Base-by-base conservation (phyloP, 352 stramenopile species). In the Phytophthora capsici region DNA sequence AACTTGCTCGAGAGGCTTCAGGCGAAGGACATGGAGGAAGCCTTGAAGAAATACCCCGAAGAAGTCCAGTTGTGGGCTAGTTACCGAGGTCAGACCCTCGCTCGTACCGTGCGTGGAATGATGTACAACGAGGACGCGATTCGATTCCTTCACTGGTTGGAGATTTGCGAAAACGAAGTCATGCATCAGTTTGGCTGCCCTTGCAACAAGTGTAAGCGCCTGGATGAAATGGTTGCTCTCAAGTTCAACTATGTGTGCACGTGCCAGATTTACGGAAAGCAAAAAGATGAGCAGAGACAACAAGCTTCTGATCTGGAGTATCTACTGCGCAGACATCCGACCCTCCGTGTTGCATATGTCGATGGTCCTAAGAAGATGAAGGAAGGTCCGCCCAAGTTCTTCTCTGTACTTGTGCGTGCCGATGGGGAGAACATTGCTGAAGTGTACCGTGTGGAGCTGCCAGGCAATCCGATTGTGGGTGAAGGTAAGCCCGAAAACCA, bases 171-270 rank as follows among this genome's bases (percentile, higher is more conserved):
- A 48, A 94, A 96, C 61, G 86, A 96, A 53, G 71, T 80, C 20
- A 96, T 94, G 88, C 88, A 96, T 56, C 83, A 94, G 40, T 49
- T 49, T 41, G 77, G 73, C 8, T 96, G 88, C 30, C 67, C 82
- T 16, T 96, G 88, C 67, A 96, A 96, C 73, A 93, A 91, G 57
- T 96, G 88, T 58, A 90, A 91, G 51, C 80, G 84, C 41, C 61
- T 96, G 8, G 66, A 86, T 40, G 84, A 96, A 17, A 96, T 96
- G 74, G 88, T 94, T 12, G 78, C 86, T 9, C 72, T 96, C 13
- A 96, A 96, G 70, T 96, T 94, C 73, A 94, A 94, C 62, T 96
- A 96, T 64, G 52, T 96, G 1, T 96, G 88, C 53, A 93, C 88
- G 7, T 96, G 88, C 63, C 88, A 96, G 48, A 96, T 96, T 49